Evolutionary conservation across 257 asterid genomes (phyloP), one percentile per base, ranked within the genome.

Genomic region (Solanum medicagineum): DNA sequence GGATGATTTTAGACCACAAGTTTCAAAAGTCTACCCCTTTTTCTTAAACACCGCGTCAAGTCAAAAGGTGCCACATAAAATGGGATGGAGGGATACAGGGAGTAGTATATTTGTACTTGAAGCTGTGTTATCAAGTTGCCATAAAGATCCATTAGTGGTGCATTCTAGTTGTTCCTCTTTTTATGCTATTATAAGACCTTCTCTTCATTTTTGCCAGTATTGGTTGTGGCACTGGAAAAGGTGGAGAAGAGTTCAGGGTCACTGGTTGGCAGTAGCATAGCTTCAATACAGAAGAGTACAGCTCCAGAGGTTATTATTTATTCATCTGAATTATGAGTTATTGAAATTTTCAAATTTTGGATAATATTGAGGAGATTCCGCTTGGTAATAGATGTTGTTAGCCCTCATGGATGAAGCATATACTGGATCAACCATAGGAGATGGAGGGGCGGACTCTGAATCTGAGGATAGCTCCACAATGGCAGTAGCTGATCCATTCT

Each of bases 321-420:
- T 84, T 87, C 87, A 81, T 87, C 42, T n/a, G 45, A 24, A 84
- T 62, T 45, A 59, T 59, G 71, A 69, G 54, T 47, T 79, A 42
- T 10, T 47, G 80, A 85, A 45, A 60, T 2, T 84, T 71, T n/a
- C 75, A 75, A 70, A 29, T 69, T 85, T 17, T 69, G 69, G n/a
- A 13, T 73, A 86, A 71, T 80, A 79, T 85, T 81, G 85, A 85
- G 79, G 55, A 83, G 53, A 57, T 84, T 79, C 81, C 80, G 29
- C 85, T 84, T 89, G 85, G 84, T 85, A 79, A 69, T 88, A 94
- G 98, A 96, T 94, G 98, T 92, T 96, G 88, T 94, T 96, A 32
- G 97, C 95, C n/a, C 94, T 96, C 84, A 96, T 96, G 99, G 99
- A 96, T 90, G 98, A 94, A 91, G 99, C 99, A 77, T 96, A 93